phyloP scores from a whole-genome alignment of 192 early-diverging fungal genomes.

The Mortierella hygrophila region DNA sequence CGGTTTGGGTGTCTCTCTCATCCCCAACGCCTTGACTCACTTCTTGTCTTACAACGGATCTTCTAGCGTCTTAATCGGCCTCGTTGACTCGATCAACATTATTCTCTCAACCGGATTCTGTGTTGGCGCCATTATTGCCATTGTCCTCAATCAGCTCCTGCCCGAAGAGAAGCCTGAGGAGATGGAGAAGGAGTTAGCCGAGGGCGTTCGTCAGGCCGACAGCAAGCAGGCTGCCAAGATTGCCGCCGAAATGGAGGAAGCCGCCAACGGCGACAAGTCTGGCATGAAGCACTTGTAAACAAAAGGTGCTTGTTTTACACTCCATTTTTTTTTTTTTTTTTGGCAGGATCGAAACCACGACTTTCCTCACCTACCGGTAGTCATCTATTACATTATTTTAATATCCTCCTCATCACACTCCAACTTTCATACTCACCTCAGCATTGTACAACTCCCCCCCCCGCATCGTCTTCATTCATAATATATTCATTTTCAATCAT shows the following conservation, averaged over 20 bases:
- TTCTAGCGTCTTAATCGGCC: conserved; percentile 44
- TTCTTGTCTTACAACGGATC: conserved; percentile 40
- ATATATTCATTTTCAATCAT: too few species aligned
- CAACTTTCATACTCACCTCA: too few species aligned
- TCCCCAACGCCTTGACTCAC: conserved; percentile 52
- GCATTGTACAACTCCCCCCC: too few species aligned
- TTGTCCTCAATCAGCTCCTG: conserved; percentile 57
- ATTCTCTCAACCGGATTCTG: conserved; percentile 59
- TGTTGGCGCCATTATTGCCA: conserved; percentile 57
- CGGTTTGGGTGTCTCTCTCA: conserved; percentile 61
- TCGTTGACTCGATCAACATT: conserved; percentile 58
- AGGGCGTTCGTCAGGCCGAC: conserved; percentile 25
- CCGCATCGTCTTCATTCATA: too few species aligned
- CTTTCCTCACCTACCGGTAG: too few species aligned
- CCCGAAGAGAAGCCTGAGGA: conserved; percentile 51
- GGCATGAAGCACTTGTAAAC: conserved; percentile 42
- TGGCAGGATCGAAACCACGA: too few species aligned
- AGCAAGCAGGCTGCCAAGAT: conserved; percentile 48
- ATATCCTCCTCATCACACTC: too few species aligned
- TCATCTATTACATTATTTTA: too few species aligned
- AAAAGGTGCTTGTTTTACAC: too few species aligned
- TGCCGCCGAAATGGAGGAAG: conserved; percentile 52
- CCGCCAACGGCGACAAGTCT: conserved; percentile 33
- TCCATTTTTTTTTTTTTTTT: too few species aligned
- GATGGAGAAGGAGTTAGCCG: conserved; percentile 21